A percentile compares a stretch with the other conserved stretches of the same genome.
Evolutionary conservation across 305 asterid species (phyloP).

Genomic region (Solanum chacoense): DNA sequence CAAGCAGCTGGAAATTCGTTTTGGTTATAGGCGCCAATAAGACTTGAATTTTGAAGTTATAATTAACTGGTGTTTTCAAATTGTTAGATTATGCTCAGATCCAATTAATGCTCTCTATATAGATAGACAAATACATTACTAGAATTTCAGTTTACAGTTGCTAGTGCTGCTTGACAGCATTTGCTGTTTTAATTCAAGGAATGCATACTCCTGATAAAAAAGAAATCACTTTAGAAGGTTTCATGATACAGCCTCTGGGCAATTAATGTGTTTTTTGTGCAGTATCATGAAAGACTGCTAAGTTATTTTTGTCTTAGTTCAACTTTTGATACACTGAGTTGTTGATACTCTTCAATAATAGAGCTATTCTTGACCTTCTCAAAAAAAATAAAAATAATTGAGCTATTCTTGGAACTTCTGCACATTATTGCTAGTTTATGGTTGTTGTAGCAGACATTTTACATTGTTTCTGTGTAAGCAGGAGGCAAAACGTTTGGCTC

Average conservation of each 20-base stretch:
- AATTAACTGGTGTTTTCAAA: not conserved
- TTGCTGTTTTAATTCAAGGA: not conserved
- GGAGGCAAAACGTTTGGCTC: constrained; percentile 62
- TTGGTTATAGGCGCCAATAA: not conserved
- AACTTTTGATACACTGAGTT: not conserved
- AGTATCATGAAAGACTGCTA: not conserved
- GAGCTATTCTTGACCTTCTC: not conserved
- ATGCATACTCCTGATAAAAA: not conserved
- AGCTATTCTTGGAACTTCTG: not conserved
- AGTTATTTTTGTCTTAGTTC: not conserved
- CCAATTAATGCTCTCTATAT: not conserved
- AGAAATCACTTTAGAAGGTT: not conserved
- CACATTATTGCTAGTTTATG: not conserved
- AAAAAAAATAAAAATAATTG: not conserved
- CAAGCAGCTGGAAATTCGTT: not conserved
- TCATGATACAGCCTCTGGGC: not conserved
- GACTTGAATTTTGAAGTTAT: not conserved
- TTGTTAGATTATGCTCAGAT: not conserved
- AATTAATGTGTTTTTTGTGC: not conserved
- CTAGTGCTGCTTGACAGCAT: not conserved
- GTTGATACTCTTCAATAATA: not conserved
- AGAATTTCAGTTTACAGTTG: not conserved
- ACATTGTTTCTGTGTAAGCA: constrained; percentile 16
- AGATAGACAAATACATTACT: not conserved
- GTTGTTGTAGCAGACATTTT: not conserved